Base-by-base conservation (phyloP, 208 protist species). In the Acanthamoeba divionensis region DNA sequence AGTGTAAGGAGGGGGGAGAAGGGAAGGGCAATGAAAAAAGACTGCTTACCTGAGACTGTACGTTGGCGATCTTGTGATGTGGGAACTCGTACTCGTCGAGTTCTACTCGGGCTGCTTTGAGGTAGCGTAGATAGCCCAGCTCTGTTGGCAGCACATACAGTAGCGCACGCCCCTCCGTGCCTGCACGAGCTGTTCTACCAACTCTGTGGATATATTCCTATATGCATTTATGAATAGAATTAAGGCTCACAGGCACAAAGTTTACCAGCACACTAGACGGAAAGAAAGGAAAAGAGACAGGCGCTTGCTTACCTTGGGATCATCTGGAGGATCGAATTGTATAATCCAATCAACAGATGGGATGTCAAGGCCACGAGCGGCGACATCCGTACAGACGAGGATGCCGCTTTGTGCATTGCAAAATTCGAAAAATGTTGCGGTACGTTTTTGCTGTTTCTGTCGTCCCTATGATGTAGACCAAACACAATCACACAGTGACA, bases 191-290 rank as follows among this genome's bases (percentile, higher is more conserved):
- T 1, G 98, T 99, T 79, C 98, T 96, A 29, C 98, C 98, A 7
- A 99, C 99, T 63, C 99, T 96, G 93, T 99, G 99, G 77, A 99
- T 99, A 93, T 99, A 99, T 94, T 99, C 99, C 80, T 94, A 62
- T 62, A 41, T 9, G 36, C 31, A 33, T 24, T 36, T n/a, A 87
- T 54, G 36, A 31, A 54, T 36, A 18, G 12, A 69, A 13, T 69
- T 33, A 26, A 44, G 62, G 29, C 63, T 44, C 63, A 71, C 63
- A 71, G 15, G 38, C 21, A 71, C n/a, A n/a, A n/a, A n/a, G n/a
- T n/a, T n/a, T n/a, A n/a, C n/a, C n/a, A n/a, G n/a, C n/a, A n/a
- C n/a, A n/a, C n/a, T n/a, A n/a, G n/a, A n/a, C n/a, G n/a, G n/a
- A 83, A 24, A 38, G 9, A 63, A 83, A 10, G 10, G 38, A 9